Evolutionary conservation across 352 stramenopile genomes (phyloP).

Genomic region (Pythium guiyangense): DNA sequence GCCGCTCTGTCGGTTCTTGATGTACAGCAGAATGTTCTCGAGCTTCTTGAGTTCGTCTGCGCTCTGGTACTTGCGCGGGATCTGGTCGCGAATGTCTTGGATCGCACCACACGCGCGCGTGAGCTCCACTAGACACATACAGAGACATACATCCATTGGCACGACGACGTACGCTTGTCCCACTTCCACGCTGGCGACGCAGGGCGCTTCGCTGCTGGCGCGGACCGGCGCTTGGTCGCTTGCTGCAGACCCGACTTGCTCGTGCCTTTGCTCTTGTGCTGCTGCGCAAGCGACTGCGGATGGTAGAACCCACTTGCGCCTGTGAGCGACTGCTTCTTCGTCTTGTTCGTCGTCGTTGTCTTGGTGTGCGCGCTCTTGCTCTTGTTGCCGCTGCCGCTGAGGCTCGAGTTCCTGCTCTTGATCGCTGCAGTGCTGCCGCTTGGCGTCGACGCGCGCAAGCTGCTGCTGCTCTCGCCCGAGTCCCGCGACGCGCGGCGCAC

Average conservation of each 20-base stretch:
- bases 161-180: conserved; percentile 61
- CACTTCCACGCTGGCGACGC: conserved; percentile 61
- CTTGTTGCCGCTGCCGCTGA: background rate
- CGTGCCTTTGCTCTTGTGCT: conserved; percentile 8
- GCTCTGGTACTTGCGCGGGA: conserved; percentile 83
- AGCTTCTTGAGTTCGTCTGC: conserved; percentile 78
- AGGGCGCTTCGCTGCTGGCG: conserved; percentile 19
- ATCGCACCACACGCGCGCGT: background rate
- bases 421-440: background rate
- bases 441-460: conserved; percentile 1
- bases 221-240: conserved; percentile 8
- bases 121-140: background rate
- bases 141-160: background rate
- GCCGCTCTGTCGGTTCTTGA: conserved; percentile 74
- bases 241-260: conserved; percentile 3
- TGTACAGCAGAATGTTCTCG: conserved; percentile 82
- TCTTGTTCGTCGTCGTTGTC: background rate
- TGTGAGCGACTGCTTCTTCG: conserved; percentile 5
- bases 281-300: conserved; percentile 6
- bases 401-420: conserved; percentile 7
- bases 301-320: background rate
- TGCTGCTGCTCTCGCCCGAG: conserved; percentile 12
- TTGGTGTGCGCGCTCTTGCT: background rate
- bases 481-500: conserved; percentile 11
- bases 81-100: conserved; percentile 66